Percentiles rank a stretch among this genome's conserved stretches.
Evolutionary conservation across 2,329 filamentous ascomycete species (phyloP).

Genomic region (Fusarium phyllophilum): DNA sequence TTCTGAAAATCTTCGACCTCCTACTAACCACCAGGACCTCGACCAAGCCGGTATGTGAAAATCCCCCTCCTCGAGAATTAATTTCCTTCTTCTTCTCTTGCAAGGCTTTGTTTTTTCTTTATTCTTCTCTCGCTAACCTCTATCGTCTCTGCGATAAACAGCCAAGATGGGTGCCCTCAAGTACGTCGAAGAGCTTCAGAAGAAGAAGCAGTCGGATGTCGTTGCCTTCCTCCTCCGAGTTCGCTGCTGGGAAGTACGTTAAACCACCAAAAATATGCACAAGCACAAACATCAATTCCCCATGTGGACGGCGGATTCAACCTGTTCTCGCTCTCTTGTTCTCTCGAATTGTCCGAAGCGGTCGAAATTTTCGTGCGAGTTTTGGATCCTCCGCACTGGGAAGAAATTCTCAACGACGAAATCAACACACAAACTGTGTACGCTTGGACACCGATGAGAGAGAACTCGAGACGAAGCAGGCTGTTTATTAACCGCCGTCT

Average conservation of each 20-base stretch:
- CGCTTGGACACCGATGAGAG: constrained; percentile 1
- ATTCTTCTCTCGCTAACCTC: constrained; percentile 41
- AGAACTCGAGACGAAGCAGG: constrained; percentile 19
- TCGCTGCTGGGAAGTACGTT: constrained; percentile 99
- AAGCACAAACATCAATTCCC: constrained; percentile 44
- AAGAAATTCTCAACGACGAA: constrained; percentile 28
- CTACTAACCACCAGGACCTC: constrained; percentile 53
- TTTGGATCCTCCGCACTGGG: constrained; percentile 14
- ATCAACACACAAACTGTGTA: neutral
- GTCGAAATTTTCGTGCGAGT: constrained; percentile 23
- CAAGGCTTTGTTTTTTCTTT: constrained; percentile 2
- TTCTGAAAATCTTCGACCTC: constrained; percentile 40
- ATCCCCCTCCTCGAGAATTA: constrained; percentile 3
- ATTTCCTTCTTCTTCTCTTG: neutral
- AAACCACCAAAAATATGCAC: constrained; percentile 48
- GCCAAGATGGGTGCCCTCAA: constrained; percentile 99
- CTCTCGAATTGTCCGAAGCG: constrained; percentile 17
- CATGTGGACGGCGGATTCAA: constrained; percentile 49
- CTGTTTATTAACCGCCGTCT: constrained; percentile 41
- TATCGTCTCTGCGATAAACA: constrained; percentile 45
- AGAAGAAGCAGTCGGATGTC: constrained; percentile 99
- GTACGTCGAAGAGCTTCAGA: constrained; percentile 99
- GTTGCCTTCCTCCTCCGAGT: constrained; percentile 99
- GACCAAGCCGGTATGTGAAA: constrained; percentile 51
- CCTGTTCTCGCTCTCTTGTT: constrained; percentile 34